These are phyloP conservation scores for Globisporangium splendens DNA, from an alignment of 352 stramenopile species.

Conservation along the genomic window DNA sequence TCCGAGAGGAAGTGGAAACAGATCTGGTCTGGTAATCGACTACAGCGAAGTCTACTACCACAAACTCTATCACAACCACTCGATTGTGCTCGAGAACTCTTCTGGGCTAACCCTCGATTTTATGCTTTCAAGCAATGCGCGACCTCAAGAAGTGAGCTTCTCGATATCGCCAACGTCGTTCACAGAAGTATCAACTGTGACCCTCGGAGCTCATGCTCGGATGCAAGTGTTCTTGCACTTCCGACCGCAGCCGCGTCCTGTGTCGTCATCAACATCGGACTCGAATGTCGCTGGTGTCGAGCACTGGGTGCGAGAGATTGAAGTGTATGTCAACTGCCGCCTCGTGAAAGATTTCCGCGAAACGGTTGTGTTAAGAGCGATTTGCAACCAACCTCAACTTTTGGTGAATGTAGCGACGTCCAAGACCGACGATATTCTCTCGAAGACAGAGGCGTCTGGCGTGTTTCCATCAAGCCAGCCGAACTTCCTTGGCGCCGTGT, in stretches of 20 bases:
- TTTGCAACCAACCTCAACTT: slow-evolving; percentile 78
- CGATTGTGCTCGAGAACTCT: slow-evolving; percentile 86
- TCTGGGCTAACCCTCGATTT: slow-evolving; percentile 84
- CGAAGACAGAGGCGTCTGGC: slow-evolving; percentile 18
- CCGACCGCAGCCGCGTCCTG: slow-evolving; percentile 51
- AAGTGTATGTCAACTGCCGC: slow-evolving; percentile 86
- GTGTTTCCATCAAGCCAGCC: slow-evolving; percentile 43
- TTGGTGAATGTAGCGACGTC: slow-evolving; percentile 62
- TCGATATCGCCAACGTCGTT: slow-evolving; percentile 81
- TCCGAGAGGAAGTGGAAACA: slow-evolving; percentile 12
- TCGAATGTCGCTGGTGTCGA: slow-evolving; percentile 20
- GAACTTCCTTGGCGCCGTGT: slow-evolving; percentile 80
- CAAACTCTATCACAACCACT: slow-evolving; percentile 89
- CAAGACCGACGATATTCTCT: slow-evolving; percentile 29
- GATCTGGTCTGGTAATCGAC: slow-evolving; percentile 58
- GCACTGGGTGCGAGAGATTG: slow-evolving; percentile 78
- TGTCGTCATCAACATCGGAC: background rate
- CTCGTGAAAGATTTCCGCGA: slow-evolving; percentile 87
- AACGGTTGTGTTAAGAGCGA: slow-evolving; percentile 71
- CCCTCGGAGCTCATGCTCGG: slow-evolving; percentile 54
- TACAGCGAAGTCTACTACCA: slow-evolving; percentile 87
- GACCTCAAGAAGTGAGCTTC: slow-evolving; percentile 78
- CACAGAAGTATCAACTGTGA: slow-evolving; percentile 77
- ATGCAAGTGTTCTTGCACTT: slow-evolving; percentile 89
- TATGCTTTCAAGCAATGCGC: slow-evolving; percentile 80